Conservation (phyloP, 202 grass and related monocot genomes). For the Panicum virgatum region DNA sequence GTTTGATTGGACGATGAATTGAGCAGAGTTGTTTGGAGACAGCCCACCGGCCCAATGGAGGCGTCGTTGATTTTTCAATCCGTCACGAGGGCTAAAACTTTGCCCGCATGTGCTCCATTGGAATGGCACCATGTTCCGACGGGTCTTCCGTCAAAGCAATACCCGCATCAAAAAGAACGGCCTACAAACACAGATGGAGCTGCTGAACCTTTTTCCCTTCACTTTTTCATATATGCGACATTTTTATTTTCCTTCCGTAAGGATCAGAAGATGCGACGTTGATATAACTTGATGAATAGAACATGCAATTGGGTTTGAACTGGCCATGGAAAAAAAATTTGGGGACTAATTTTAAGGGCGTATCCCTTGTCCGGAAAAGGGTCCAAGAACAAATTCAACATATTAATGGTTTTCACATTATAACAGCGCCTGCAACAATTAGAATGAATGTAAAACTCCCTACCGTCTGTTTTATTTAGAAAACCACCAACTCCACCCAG, state of each 20-base stretch:
- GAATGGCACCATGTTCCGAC: background rate
- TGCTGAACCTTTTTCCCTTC: background rate
- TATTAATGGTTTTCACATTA: background rate
- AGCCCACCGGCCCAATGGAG: background rate
- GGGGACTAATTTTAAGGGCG: background rate
- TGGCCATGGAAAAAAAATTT: background rate
- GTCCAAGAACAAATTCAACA: background rate
- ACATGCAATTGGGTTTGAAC: background rate
- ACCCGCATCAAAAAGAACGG: background rate
- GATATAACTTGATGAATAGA: background rate
- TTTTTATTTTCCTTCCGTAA: too few species aligned
- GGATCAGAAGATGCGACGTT: background rate
- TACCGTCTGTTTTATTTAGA: background rate
- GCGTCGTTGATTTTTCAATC: background rate
- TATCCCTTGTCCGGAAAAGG: background rate
- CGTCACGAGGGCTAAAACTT: background rate
- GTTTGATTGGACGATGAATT: background rate
- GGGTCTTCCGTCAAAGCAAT: background rate
- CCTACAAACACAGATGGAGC: background rate
- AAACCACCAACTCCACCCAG: background rate
- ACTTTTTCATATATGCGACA: background rate
- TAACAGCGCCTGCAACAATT: slow-evolving; percentile 8
- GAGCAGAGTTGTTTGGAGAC: background rate
- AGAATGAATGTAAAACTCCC: too few species aligned
- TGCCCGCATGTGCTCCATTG: too few species aligned